A percentile compares a stretch with the other conserved stretches of the same genome.
phyloP scores from a whole-genome alignment of 2,329 filamentous ascomycete genomes.

The Alternaria gansuensis region DNA sequence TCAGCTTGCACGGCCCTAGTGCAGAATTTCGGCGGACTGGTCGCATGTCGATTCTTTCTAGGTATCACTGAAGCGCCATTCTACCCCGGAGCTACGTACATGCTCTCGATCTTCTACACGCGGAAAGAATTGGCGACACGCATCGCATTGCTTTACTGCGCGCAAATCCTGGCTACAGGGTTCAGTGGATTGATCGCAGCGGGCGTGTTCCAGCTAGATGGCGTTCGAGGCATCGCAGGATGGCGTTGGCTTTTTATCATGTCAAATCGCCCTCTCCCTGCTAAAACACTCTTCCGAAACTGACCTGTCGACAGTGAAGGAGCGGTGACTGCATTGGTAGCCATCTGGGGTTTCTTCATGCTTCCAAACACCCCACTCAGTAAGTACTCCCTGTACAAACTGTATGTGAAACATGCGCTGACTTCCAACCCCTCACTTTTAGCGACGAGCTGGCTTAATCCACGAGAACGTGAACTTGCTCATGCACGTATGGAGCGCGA shows the following conservation, averaged over 20 bases:
- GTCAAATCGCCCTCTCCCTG: conserved; percentile 30
- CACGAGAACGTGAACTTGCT: conserved; percentile 56
- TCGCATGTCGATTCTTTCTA: conserved; percentile 44
- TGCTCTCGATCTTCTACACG: conserved; percentile 73
- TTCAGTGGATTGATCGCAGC: conserved; percentile 59
- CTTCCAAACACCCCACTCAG: conserved; percentile 46
- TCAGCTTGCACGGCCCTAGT: conserved; percentile 47
- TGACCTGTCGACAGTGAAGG: conserved; percentile 35
- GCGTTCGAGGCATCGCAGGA: conserved; percentile 42
- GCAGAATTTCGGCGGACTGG: conserved; percentile 45
- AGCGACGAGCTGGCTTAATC: conserved; percentile 58
- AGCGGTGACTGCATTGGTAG: conserved; percentile 36
- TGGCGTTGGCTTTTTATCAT: conserved; percentile 55
- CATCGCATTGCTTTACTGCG: conserved; percentile 52
- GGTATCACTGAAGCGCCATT: conserved; percentile 54
- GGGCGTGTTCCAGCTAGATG: conserved; percentile 50
- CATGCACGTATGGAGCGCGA: conserved; percentile 56
- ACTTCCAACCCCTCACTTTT: too few relatives aligned
- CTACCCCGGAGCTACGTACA: conserved; percentile 68
- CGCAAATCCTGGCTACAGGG: conserved; percentile 52
- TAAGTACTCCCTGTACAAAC: too few relatives aligned
- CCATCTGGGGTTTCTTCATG: conserved; percentile 42
- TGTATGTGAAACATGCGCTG: too few relatives aligned
- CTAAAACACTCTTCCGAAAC: not conserved
- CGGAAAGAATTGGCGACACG: conserved; percentile 57